Percentiles rank a stretch among this genome's conserved stretches.
phyloP scores from a whole-genome alignment of 306 rosid genomes.

The Medicago ruthenica region DNA sequence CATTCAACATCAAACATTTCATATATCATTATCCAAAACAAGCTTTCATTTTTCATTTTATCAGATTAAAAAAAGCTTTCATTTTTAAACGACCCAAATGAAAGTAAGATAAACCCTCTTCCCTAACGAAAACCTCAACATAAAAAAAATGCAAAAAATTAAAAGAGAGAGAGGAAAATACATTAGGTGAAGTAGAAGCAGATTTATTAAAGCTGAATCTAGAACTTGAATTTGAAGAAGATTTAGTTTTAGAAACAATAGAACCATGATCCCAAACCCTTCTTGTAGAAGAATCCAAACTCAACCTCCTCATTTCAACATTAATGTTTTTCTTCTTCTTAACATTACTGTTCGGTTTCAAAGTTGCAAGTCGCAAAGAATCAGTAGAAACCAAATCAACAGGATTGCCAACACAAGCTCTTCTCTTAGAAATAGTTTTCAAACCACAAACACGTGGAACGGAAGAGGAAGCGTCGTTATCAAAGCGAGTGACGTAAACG shows the following conservation, averaged over 20 bases:
- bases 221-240: constrained; percentile 22
- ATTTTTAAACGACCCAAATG: not conserved
- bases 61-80: not conserved
- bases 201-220: constrained; percentile 44
- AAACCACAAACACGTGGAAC: constrained; percentile 67
- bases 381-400: constrained; percentile 60
- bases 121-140: not conserved
- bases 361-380: constrained; percentile 5
- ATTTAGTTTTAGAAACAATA: not conserved
- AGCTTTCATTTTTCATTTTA: not conserved
- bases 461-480: constrained; percentile 48
- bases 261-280: constrained; percentile 60
- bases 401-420: constrained; percentile 70
- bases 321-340: constrained; percentile 27
- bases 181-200: constrained; percentile 42
- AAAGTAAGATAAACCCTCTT: not conserved
- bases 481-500: constrained; percentile 67
- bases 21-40: not conserved
- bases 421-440: constrained; percentile 61
- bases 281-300: constrained; percentile 72
- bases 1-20: constrained; percentile 29
- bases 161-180: not conserved
- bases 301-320: constrained; percentile 61
- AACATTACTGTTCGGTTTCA: constrained; percentile 13
- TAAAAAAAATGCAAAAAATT: no score